phyloP scores from a whole-genome alignment of 495 filamentous ascomycete species.

The Aspergillus panamensis region DNA sequence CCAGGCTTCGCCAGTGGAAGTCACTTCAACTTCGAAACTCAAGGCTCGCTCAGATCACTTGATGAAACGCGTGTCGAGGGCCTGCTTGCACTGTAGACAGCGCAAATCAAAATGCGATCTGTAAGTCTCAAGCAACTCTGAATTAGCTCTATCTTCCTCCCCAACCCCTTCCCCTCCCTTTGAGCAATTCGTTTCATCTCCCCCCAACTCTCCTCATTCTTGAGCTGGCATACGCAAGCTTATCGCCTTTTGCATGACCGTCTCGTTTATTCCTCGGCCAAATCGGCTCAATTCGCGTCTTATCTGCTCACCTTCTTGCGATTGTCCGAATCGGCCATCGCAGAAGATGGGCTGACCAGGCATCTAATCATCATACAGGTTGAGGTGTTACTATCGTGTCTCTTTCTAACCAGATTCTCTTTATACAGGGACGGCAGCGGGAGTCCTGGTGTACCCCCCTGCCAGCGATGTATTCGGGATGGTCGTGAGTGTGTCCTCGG shows the following conservation, averaged over 20 bases:
- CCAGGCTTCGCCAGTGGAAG: conserved; percentile 17
- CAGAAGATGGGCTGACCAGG: background rate
- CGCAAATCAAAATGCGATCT: conserved; percentile 63
- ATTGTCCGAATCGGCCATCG: background rate
- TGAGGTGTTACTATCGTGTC: conserved; percentile 12
- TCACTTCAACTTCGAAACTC: conserved; percentile 14
- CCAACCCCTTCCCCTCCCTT: background rate
- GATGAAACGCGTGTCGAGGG: conserved; percentile 58
- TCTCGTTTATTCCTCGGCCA: conserved; percentile 35
- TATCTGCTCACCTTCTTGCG: conserved; percentile 4
- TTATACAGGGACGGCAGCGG: conserved; percentile 42
- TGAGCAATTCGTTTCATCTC: conserved; percentile 4
- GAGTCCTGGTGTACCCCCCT: conserved; percentile 51
- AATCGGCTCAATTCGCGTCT: conserved; percentile 21
- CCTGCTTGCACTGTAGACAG: conserved; percentile 60
- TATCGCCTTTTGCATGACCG: conserved; percentile 31
- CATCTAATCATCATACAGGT: too few species aligned
- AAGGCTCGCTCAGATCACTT: conserved; percentile 27
- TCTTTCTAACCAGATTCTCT: conserved; percentile 20
- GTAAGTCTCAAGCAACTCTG: conserved; percentile 48
- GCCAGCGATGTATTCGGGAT: conserved; percentile 57
- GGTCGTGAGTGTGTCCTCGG: conserved; percentile 59
- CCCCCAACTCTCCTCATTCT: conserved; percentile 10
- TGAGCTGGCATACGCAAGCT: conserved; percentile 38
- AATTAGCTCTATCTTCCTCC: too few species aligned